These are phyloP conservation scores for Plasmodium adleri DNA, from an alignment of 169 alveolate species.

Conservation along the genomic window DNA sequence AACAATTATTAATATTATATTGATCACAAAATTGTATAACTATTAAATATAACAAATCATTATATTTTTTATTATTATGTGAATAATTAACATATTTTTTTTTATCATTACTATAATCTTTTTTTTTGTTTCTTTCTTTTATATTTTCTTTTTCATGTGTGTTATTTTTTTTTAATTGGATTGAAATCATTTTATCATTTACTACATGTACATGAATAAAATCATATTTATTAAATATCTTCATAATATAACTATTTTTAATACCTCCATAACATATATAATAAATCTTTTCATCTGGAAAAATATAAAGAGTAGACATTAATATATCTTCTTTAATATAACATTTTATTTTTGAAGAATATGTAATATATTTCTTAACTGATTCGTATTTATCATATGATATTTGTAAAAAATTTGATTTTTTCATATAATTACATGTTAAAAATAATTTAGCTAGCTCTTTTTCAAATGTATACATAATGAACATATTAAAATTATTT, in stretches of 20 bases:
- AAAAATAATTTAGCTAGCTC: constrained; percentile 16
- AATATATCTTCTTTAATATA: constrained; percentile 23
- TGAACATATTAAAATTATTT: constrained; percentile 1
- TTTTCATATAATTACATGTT: not conserved
- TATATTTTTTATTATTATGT: not conserved
- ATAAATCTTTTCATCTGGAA: constrained; percentile 29
- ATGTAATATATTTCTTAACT: not conserved
- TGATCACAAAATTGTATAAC: constrained; percentile 31
- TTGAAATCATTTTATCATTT: not conserved
- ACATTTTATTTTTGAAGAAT: constrained; percentile 15
- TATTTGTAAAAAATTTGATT: constrained; percentile 1
- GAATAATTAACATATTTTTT: not conserved
- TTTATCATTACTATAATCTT: not conserved
- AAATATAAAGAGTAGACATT: constrained; percentile 41
- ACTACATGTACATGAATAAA: not conserved
- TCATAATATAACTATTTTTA: not conserved
- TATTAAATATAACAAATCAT: constrained; percentile 1
- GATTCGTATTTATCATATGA: not conserved
- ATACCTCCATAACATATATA: constrained; percentile 36
- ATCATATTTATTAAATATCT: constrained; percentile 11
- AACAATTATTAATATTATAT: constrained; percentile 22
- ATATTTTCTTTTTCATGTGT: too few relatives aligned
- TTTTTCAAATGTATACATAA: constrained; percentile 18
- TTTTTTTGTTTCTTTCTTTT: not conserved
- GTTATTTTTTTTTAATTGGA: not conserved